phyloP scores from a whole-genome alignment of 257 asterid genomes.

The Salvia hispanica region DNA sequence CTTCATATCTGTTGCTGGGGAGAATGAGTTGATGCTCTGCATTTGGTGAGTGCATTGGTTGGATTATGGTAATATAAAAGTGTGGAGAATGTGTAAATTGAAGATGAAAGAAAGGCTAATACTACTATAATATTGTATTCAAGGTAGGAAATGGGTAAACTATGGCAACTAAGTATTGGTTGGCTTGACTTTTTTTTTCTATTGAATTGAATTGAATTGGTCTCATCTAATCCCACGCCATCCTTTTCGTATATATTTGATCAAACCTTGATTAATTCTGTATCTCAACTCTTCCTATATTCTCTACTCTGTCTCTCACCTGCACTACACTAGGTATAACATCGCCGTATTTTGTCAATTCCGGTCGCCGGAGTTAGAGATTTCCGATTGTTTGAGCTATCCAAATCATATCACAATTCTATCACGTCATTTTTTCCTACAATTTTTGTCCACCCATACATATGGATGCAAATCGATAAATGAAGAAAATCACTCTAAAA shows the following conservation, averaged over 20 bases:
- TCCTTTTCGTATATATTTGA: background rate
- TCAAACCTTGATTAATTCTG: background rate
- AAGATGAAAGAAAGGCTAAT: background rate
- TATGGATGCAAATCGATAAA: no score
- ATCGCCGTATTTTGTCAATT: background rate
- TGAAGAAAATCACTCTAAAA: no score
- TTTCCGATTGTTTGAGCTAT: no score
- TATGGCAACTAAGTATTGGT: background rate
- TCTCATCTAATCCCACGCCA: no score
- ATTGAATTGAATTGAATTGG: constrained; percentile 5
- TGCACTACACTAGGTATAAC: background rate
- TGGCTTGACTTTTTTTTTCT: background rate
- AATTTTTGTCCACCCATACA: no score
- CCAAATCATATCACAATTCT: no score
- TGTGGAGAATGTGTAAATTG: background rate
- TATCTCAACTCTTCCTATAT: background rate
- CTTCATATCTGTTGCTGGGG: background rate
- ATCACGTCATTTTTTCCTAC: no score
- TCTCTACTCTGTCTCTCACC: background rate
- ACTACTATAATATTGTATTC: background rate
- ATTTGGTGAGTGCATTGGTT: background rate
- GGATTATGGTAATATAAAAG: background rate
- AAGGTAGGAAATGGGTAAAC: background rate
- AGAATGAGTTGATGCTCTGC: background rate
- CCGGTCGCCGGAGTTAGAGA: no score